Evolutionary conservation across 2,329 filamentous ascomycete species (phyloP), one percentile per base, ranked within the genome.

Genomic region (Cladosporium sp.): DNA sequence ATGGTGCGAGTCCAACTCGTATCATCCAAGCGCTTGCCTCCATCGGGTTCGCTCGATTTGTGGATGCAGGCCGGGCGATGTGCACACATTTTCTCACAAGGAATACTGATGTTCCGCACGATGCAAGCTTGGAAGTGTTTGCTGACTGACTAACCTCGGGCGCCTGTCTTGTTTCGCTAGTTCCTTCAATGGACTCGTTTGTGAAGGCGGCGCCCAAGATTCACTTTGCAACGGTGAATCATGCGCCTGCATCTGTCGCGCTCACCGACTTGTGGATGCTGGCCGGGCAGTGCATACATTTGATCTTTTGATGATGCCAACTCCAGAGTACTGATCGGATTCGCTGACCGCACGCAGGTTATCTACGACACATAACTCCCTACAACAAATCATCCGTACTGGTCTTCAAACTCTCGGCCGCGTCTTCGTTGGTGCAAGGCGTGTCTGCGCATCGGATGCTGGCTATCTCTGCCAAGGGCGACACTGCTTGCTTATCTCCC

Each of bases 401-500:
- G 36, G 7, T 3, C 10, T 5, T 2, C 18, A n/a, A 7, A 7
- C 16, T n/a, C 18, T 43, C 36, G 10, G 36, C 36, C n/a, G 36
- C 36, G 14, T 43, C 36, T 7, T 30, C 16, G 7, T 5, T 5
- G 6, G 18, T 30, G 49, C 26, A 30, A 18, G 26, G 26, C 11
- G 32, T 34, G 11, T 36, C 39, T 26, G 14, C 34, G 18, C 43
- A 26, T 26, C 58, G 28, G 25, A 26, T 58, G 23, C 30, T 62
- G 30, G 34, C 36, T 32, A 56, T 63, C 49, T 56, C 25, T 56
- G 60, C 49, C 49, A 28, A 46, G 34, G 6, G 36, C 25, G 34
- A 14, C 60, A 28, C 60, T 21, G 25, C 25, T 16, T 39, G 58
- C 60, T 63, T 63, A 63, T 56, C 34, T 30, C 32, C 23, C 11